These are phyloP conservation scores for Hericium erinaceus DNA, from an alignment of 768 basidiomycete species.

Conservation along the genomic window DNA sequence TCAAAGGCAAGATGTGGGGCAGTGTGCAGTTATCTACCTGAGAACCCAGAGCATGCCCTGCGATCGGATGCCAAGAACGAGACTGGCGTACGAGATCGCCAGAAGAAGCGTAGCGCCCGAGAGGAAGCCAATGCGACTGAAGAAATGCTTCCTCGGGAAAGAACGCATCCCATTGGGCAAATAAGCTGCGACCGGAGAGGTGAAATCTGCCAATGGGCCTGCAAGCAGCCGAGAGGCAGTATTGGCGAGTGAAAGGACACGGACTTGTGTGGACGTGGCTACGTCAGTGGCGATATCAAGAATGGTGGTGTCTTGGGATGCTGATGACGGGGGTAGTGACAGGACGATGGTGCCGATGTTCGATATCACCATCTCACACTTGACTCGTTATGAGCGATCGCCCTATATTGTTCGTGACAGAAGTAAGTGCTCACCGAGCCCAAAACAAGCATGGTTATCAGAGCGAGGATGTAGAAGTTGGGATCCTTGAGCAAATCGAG, in stretches of 20 bases:
- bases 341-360: constrained; percentile 73
- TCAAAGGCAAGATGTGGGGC: constrained; percentile 1
- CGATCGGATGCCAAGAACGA: constrained; percentile 35
- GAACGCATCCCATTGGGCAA: constrained; percentile 27
- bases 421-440: constrained; percentile 47
- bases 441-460: constrained; percentile 44
- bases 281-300: constrained; percentile 21
- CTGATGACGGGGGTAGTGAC: constrained; percentile 38
- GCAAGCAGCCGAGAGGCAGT: constrained; percentile 59
- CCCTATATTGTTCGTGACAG: too few species aligned
- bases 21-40: constrained; percentile 36
- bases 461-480: constrained; percentile 56
- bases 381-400: too few species aligned
- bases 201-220: constrained; percentile 63
- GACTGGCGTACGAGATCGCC: constrained; percentile 45
- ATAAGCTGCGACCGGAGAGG: constrained; percentile 52
- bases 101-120: constrained; percentile 39
- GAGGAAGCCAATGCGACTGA: constrained; percentile 59
- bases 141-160: constrained; percentile 38
- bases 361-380: constrained; percentile 66
- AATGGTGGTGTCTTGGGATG: constrained; percentile 4
- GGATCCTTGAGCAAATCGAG: constrained; percentile 41
- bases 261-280: constrained; percentile 57
- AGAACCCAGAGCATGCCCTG: constrained; percentile 57
- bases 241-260: constrained; percentile 59